phyloP scores from a whole-genome alignment of 257 asterid genomes.

The Primulina huaijiensis region DNA sequence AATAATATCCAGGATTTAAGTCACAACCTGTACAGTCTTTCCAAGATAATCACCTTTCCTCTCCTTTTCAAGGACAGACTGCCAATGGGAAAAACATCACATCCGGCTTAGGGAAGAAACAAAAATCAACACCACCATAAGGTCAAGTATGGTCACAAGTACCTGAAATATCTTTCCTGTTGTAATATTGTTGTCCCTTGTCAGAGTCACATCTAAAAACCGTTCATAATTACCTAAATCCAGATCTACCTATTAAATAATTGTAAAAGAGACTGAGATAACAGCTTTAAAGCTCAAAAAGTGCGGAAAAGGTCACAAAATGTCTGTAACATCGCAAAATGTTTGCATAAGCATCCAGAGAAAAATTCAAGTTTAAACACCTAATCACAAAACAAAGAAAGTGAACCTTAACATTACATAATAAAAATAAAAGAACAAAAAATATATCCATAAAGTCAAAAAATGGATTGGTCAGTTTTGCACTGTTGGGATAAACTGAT shows the following conservation, averaged over 20 bases:
- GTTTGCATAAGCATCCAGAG: background rate
- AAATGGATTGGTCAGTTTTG: background rate
- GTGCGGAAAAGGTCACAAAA: conserved; percentile 1
- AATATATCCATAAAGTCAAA: background rate
- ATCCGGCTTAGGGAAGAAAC: conserved; percentile 24
- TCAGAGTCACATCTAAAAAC: conserved; percentile 85
- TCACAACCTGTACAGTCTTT: conserved; percentile 90
- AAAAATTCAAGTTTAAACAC: background rate
- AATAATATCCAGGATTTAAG: conserved; percentile 13
- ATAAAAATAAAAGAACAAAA: background rate
- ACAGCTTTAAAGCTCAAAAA: conserved; percentile 16
- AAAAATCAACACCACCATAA: conserved; percentile 14
- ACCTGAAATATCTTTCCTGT: conserved; percentile 99
- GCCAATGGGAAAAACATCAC: conserved; percentile 29
- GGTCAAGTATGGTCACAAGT: conserved; percentile 17
- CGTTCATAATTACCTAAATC: conserved; percentile 97
- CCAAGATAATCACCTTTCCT: conserved; percentile 96
- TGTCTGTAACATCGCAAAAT: background rate
- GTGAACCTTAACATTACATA: background rate
- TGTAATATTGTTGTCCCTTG: conserved; percentile 93
- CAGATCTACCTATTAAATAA: conserved; percentile 75
- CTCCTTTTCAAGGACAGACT: conserved; percentile 97
- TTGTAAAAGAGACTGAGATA: conserved; percentile 14
- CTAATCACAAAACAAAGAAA: too few species aligned
- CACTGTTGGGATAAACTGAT: background rate